Evolutionary conservation across 208 protist species (phyloP).

Genomic region (Wallacemonas sp.): DNA sequence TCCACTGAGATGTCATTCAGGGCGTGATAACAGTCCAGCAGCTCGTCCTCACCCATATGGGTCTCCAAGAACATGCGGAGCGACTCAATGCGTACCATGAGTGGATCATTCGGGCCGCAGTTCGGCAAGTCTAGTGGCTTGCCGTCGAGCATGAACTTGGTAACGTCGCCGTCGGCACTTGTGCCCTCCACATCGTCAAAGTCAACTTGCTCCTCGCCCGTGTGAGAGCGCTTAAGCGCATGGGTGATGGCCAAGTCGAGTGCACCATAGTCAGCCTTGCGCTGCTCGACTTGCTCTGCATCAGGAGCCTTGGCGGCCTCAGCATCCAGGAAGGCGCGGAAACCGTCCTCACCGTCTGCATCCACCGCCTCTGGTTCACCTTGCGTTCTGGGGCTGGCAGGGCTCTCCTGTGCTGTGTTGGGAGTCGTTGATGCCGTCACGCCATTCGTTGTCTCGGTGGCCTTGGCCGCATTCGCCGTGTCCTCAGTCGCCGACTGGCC

Average conservation of each 20-base stretch:
- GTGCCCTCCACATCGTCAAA: constrained; percentile 70
- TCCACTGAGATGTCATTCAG: constrained; percentile 79
- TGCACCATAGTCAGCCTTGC: constrained; percentile 71
- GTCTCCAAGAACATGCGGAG: constrained; percentile 88
- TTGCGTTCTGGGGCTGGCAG: background rate
- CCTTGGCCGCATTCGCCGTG: background rate
- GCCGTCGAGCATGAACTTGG: constrained; percentile 87
- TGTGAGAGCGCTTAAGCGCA: constrained; percentile 29
- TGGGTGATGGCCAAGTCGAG: constrained; percentile 68
- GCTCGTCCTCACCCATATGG: constrained; percentile 69
- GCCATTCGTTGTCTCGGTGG: background rate
- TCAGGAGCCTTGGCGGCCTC: constrained; percentile 38
- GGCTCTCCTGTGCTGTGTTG: background rate
- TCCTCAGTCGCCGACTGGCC: background rate
- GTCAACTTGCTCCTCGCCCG: constrained; percentile 33
- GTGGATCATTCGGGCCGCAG: constrained; percentile 68
- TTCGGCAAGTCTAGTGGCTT: constrained; percentile 86
- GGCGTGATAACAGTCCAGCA: constrained; percentile 72
- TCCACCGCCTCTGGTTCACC: constrained; percentile 5
- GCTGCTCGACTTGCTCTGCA: constrained; percentile 22
- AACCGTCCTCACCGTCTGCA: constrained; percentile 51
- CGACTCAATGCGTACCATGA: constrained; percentile 91
- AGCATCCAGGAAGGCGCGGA: constrained; percentile 60
- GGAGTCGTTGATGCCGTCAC: background rate
- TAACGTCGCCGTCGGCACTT: constrained; percentile 40